Evolutionary conservation across 306 rosid species (phyloP).

Genomic region (Astragalus glycyphyllos): DNA sequence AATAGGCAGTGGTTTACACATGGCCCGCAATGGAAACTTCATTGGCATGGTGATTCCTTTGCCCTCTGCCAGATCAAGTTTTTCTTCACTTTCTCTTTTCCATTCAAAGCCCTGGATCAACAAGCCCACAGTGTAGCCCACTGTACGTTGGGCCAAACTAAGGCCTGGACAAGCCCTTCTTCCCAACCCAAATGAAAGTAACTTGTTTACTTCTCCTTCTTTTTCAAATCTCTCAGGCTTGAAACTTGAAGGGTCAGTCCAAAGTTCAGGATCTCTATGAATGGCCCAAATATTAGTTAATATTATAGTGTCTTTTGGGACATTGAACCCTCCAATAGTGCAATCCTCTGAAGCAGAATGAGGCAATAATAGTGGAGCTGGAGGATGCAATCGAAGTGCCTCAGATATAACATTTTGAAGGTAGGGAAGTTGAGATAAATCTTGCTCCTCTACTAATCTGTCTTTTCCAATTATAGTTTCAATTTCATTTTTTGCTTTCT

Average conservation of each 20-base stretch:
- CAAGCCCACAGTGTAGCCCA: constrained; percentile 33
- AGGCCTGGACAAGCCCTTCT: constrained; percentile 46
- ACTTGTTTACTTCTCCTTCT: constrained; percentile 35
- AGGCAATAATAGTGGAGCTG: constrained; percentile 39
- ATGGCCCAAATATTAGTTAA: constrained; percentile 41
- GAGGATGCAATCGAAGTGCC: constrained; percentile 39
- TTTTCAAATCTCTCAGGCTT: constrained; percentile 45
- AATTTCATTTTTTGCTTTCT: constrained; percentile 35
- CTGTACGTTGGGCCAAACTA: constrained; percentile 38
- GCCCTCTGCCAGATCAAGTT: constrained; percentile 38
- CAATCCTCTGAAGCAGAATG: constrained; percentile 39
- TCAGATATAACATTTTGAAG: constrained; percentile 40
- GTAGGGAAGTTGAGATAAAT: constrained; percentile 40
- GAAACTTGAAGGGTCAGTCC: constrained; percentile 33
- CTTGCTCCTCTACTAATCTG: constrained; percentile 30
- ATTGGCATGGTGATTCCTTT: constrained; percentile 40
- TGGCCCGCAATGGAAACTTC: constrained; percentile 9
- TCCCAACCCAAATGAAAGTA: constrained; percentile 41
- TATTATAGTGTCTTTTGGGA: constrained; percentile 40
- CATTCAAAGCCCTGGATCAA: constrained; percentile 46
- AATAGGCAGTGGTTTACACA: constrained; percentile 31
- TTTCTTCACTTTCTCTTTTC: constrained; percentile 33
- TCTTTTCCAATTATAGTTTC: constrained; percentile 34
- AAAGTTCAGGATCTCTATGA: constrained; percentile 38
- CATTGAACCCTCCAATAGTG: constrained; percentile 31